These are phyloP conservation scores for Salmacisia buchloeana DNA, from an alignment of 1,284 basidiomycete species.

Conservation along the genomic window DNA sequence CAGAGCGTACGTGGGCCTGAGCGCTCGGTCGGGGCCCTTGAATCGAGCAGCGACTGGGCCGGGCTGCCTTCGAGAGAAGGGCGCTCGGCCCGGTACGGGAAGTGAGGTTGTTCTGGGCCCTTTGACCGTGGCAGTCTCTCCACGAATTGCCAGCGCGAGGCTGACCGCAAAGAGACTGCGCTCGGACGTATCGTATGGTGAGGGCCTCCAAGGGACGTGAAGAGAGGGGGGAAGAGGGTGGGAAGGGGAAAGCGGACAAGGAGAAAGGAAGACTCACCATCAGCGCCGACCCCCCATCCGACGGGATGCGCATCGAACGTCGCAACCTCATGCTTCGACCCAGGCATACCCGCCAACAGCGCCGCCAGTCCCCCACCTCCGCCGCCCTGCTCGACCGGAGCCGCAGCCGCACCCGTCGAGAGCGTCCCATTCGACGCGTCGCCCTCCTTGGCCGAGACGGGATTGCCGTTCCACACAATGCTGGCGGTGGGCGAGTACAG, in stretches of 20 bases:
- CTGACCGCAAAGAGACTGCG: neutral
- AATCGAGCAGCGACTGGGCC: too few species aligned
- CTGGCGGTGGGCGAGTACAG: conserved; percentile 42
- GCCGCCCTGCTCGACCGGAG: conserved; percentile 15
- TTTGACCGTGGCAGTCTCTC: too few species aligned
- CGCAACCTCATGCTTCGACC: conserved; percentile 46
- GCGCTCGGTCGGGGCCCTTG: too few species aligned
- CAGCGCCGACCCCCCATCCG: conserved; percentile 21
- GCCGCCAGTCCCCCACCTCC: conserved; percentile 25
- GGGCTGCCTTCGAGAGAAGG: too few species aligned
- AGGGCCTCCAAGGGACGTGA: neutral
- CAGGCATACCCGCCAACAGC: conserved; percentile 43
- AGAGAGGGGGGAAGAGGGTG: neutral
- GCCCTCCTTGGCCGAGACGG: conserved; percentile 17
- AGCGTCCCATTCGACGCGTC: neutral
- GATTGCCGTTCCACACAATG: conserved; percentile 49
- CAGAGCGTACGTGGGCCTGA: too few species aligned
- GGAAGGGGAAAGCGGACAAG: neutral
- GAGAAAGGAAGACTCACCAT: neutral
- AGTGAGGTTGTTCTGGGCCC: too few species aligned
- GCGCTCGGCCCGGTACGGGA: too few species aligned
- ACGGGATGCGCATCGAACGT: conserved; percentile 45
- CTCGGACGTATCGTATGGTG: too few species aligned
- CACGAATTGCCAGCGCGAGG: neutral
- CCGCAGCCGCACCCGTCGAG: neutral